Conservation (phyloP, 164 flowering plant genomes). For the Tetracentron sinense region DNA sequence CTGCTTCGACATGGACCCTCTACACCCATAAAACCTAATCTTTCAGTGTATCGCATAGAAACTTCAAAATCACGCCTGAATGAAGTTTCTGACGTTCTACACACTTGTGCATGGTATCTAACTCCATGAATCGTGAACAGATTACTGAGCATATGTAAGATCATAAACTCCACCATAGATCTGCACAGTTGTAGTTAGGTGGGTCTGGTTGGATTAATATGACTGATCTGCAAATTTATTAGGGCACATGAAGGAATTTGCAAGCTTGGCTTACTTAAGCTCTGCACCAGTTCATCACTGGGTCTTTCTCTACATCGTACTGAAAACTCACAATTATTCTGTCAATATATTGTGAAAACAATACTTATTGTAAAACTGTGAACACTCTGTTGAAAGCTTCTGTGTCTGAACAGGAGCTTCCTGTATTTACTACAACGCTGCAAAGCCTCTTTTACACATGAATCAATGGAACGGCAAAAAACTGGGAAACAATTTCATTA, state of each 20-base stretch:
- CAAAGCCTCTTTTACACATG: constrained; percentile 7
- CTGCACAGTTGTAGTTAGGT: too few species aligned
- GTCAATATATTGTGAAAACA: neutral
- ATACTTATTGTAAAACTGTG: neutral
- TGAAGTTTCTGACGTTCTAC: too few species aligned
- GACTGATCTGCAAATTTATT: too few species aligned
- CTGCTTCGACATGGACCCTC: too few species aligned
- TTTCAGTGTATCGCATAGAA: too few species aligned
- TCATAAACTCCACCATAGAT: too few species aligned
- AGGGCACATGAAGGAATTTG: neutral
- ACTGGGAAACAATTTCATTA: neutral
- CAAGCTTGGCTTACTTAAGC: neutral
- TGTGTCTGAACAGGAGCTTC: constrained; percentile 16
- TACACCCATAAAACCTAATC: too few species aligned
- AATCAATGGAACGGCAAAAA: neutral
- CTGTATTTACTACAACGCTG: constrained; percentile 27
- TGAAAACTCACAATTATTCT: neutral
- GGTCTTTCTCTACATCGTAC: neutral
- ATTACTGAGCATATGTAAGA: too few species aligned
- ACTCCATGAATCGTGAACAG: too few species aligned
- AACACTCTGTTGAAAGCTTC: constrained; percentile 6
- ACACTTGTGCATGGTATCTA: too few species aligned
- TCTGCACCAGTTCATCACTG: neutral
- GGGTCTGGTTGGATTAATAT: too few species aligned
- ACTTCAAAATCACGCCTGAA: too few species aligned